Conservation (phyloP, 306 rosid species). For the Prinsepia uniflora region DNA sequence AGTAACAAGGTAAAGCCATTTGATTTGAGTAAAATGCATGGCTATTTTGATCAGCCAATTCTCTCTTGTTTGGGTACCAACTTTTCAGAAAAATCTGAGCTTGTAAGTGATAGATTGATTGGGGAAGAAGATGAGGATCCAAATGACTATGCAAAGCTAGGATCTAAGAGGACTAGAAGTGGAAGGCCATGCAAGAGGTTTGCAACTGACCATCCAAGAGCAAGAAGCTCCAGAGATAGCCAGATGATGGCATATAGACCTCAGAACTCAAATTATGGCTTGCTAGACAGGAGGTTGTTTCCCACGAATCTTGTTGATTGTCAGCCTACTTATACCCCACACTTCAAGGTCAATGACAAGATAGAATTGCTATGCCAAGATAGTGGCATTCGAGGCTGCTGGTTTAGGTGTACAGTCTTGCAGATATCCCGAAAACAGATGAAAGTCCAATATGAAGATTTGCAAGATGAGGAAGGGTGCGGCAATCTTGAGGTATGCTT, state of each 20-base stretch:
- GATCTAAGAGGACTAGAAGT: slow-evolving; percentile 71
- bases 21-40: slow-evolving; percentile 78
- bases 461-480: slow-evolving; percentile 80
- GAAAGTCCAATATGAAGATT: slow-evolving; percentile 73
- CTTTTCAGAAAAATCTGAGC: slow-evolving; percentile 38
- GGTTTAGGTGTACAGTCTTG: slow-evolving; percentile 89
- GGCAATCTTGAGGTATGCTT: slow-evolving; percentile 84
- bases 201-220: slow-evolving; percentile 40
- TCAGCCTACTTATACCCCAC: slow-evolving; percentile 43
- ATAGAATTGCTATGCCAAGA: slow-evolving; percentile 95
- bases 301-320: slow-evolving; percentile 47
- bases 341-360: slow-evolving; percentile 63
- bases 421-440: slow-evolving; percentile 65
- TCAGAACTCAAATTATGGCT: slow-evolving; percentile 42
- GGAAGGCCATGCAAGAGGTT: slow-evolving; percentile 43
- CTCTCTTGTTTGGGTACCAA: slow-evolving; percentile 68
- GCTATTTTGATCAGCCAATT: slow-evolving; percentile 74
- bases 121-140: slow-evolving; percentile 54
- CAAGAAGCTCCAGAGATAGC: slow-evolving; percentile 46
- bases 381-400: slow-evolving; percentile 98
- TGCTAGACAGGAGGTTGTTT: slow-evolving; percentile 41
- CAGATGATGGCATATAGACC: slow-evolving; percentile 46
- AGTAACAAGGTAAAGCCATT: slow-evolving; percentile 86
- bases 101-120: slow-evolving; percentile 33
- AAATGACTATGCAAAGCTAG: slow-evolving; percentile 47